Percentiles rank a stretch among this genome's conserved stretches.
Conservation (phyloP, 805 yeast species). For the Candida bentonensis region DNA sequence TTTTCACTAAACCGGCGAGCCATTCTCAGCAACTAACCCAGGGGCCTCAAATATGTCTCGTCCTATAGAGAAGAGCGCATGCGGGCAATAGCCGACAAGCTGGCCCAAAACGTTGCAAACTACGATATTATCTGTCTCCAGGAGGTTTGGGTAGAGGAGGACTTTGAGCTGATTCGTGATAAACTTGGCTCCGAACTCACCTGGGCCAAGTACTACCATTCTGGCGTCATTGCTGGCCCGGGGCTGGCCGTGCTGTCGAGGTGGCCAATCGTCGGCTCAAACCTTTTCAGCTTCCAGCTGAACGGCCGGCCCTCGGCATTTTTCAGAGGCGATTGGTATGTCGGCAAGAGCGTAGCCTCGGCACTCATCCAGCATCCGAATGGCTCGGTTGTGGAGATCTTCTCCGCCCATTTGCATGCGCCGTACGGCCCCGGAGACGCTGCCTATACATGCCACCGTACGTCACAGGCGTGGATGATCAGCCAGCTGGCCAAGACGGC, state of each 20-base stretch:
- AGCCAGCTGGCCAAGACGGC: conserved; percentile 50
- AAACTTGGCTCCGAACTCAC: conserved; percentile 39
- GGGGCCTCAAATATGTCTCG: conserved; percentile 88
- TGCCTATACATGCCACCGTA: conserved; percentile 76
- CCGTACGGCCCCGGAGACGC: conserved; percentile 89
- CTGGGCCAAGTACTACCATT: conserved; percentile 51
- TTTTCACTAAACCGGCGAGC: conserved; percentile 5
- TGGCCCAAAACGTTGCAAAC: conserved; percentile 31
- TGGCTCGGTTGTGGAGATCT: conserved; percentile 45
- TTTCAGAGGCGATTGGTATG: conserved; percentile 93
- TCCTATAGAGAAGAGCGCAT: conserved; percentile 52
- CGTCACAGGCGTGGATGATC: conserved; percentile 95
- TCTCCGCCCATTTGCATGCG: conserved; percentile 95
- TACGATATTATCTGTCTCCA: conserved; percentile 89
- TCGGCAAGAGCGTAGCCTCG: conserved; percentile 78
- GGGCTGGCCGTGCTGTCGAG: conserved; percentile 78
- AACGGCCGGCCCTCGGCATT: conserved; percentile 93
- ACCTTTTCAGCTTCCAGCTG: conserved; percentile 72
- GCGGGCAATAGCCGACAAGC: conserved; percentile 53
- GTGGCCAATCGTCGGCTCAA: conserved; percentile 68
- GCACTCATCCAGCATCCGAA: conserved; percentile 45
- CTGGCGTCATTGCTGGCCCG: conserved; percentile 87
- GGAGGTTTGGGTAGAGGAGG: conserved; percentile 82
- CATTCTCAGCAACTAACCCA: conserved; percentile 25
- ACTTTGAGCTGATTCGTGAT: conserved; percentile 52